phyloP scores from a whole-genome alignment of 331 rosid genomes.

The Cydonia oblonga region DNA sequence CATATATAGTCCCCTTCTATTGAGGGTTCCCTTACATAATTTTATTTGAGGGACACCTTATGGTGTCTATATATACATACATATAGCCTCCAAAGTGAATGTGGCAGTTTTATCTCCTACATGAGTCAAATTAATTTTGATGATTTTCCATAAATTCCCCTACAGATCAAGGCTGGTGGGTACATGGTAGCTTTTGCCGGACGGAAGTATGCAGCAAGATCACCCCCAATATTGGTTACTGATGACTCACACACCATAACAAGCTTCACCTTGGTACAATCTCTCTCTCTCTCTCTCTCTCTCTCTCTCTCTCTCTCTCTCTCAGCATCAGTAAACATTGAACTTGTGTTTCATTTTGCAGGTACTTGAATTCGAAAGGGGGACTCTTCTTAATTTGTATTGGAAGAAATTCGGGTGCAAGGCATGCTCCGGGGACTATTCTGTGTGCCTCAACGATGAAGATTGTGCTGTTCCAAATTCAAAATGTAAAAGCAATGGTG shows the following conservation, averaged over 20 bases:
- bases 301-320: not conserved
- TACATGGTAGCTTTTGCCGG: conserved; percentile 95
- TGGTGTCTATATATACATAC: no score
- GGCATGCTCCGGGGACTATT: conserved; percentile 34
- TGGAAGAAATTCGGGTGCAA: conserved; percentile 82
- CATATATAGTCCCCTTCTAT: no score
- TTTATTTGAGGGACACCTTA: no score
- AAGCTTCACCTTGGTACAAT: conserved; percentile 71
- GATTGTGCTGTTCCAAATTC: conserved; percentile 65
- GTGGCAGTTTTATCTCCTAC: not conserved
- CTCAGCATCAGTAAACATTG: not conserved
- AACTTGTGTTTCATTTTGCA: conserved; percentile 13
- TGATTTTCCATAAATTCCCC: not conserved
- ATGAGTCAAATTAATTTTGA: not conserved
- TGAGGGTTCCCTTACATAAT: no score
- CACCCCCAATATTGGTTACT: conserved; percentile 51
- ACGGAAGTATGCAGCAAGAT: conserved; percentile 81
- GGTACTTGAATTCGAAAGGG: conserved; percentile 70
- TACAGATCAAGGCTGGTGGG: conserved; percentile 35
- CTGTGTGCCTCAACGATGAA: conserved; percentile 46
- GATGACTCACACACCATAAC: conserved; percentile 49
- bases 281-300: not conserved
- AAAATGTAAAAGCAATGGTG: conserved; percentile 46
- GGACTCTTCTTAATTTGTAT: conserved; percentile 59
- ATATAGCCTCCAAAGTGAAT: not conserved